Conservation (phyloP, 2,329 filamentous ascomycete genomes). For the Talaromyces sp. region DNA sequence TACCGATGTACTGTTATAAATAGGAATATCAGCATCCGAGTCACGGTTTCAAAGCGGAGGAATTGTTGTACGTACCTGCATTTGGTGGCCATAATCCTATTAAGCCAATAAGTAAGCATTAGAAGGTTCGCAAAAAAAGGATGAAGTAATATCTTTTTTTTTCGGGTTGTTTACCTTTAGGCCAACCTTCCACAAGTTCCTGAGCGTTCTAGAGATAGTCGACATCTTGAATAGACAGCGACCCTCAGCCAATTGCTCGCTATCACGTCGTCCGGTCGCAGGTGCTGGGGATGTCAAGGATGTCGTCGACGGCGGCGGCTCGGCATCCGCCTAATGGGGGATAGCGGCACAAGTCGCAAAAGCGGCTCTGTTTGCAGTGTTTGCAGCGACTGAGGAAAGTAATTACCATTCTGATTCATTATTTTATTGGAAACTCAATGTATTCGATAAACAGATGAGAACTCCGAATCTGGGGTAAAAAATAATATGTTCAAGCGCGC, state of each 20-base stretch:
- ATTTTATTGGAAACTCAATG: not conserved
- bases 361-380: constrained; percentile 29
- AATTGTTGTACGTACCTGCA: constrained; percentile 63
- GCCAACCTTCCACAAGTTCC: constrained; percentile 82
- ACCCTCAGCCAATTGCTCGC: constrained; percentile 1
- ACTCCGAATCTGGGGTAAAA: not conserved
- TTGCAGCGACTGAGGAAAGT: constrained; percentile 19
- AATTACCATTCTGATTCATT: not conserved
- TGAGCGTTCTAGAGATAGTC: constrained; percentile 78
- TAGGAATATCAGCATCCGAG: not conserved
- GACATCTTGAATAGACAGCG: constrained; percentile 63
- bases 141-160: not conserved
- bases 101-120: not conserved
- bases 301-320: constrained; percentile 18
- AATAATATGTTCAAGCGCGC: constrained; percentile 36
- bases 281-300: constrained; percentile 14
- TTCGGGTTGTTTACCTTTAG: constrained; percentile 61
- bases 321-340: constrained; percentile 18
- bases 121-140: not conserved
- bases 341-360: constrained; percentile 15
- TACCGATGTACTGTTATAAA: constrained; percentile 41
- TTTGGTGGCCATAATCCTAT: constrained; percentile 85
- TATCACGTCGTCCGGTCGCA: constrained; percentile 10
- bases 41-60: not conserved
- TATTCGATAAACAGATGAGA: not conserved